Base-by-base conservation (phyloP, 495 filamentous ascomycete genomes). In the Penicillium subrubescens region DNA sequence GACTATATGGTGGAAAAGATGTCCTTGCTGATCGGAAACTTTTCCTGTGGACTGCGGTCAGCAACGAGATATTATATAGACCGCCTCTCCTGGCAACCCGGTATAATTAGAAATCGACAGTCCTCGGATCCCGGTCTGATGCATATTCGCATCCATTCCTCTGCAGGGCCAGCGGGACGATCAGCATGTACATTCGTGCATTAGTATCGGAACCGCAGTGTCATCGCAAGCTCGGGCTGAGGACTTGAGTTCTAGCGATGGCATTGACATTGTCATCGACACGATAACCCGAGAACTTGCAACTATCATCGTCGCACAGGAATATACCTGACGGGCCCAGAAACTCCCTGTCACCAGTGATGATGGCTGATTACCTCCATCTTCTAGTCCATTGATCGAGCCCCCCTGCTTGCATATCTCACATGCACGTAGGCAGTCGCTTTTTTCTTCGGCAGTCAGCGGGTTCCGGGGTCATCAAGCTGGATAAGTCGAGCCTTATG, bases 341-440 rank as follows among this genome's bases (percentile, higher is more conserved):
- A 17, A 14, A 21, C 35, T 15, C 7, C 19, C 17, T 41, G 15
- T 6, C 37, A 41, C 15, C 12, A 41, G 14, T 41, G 54, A 39
- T 51, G 43, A 66, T 60, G 51, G n/a, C 27, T 10, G 31, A 34
- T 10, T 19, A 15, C 15, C 15, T 29, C 61, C 56, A 64, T 21
- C 19, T 17, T 57, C 48, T 39, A n/a, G 7, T 11, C 39, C 23
- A 51, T 34, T 56, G 50, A 21, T 59, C 29, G 51, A 53, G 65
- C 50, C 55, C 54, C 27, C 21, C 27, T 21, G 37, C 35, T 25
- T 65, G 64, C 69, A 67, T 66, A 71, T 64, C 55, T 71, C 67
- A 65, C 66, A 73, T 69, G 69, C 64, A 73, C 64, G 64, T 57
- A 66, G 64, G 63, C 65, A 59, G 66, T 63, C 65, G 60, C 59